A percentile compares a stretch with the other conserved stretches of the same genome.
Conservation (phyloP, 1,284 basidiomycete species). For the Leccinum fuscescens region DNA sequence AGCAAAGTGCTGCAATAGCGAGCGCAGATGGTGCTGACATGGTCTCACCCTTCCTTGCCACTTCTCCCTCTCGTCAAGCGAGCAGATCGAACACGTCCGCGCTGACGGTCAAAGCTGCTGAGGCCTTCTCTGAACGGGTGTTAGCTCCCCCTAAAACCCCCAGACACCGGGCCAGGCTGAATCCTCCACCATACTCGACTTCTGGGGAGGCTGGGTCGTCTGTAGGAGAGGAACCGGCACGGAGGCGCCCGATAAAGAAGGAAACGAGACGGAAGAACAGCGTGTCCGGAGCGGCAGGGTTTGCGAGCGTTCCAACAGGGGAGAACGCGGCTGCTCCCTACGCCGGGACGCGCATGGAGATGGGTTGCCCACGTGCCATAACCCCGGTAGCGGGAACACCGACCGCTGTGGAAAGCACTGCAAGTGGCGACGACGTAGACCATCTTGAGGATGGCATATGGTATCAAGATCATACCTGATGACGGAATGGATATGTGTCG, state of each 20-base stretch:
- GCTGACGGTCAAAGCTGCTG: constrained; percentile 1
- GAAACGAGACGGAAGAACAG: constrained; percentile 1
- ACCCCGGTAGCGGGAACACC: not conserved
- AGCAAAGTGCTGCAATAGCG: not conserved
- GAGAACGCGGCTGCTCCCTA: not conserved
- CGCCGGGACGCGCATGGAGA: not conserved
- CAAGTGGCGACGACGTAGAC: not conserved
- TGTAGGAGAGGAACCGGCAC: not conserved
- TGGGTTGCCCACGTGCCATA: not conserved
- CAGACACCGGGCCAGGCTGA: constrained; percentile 18
- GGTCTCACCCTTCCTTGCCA: constrained; percentile 26
- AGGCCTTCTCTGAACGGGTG: constrained; percentile 8
- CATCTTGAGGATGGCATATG: not conserved
- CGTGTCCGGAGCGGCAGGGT: constrained; percentile 7
- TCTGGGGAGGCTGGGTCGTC: not conserved
- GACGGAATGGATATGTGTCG: not conserved
- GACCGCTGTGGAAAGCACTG: not conserved
- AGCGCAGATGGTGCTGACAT: constrained; percentile 21
- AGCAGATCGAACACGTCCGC: not conserved
- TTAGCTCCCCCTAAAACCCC: not conserved
- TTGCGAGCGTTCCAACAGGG: constrained; percentile 5
- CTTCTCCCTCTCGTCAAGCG: constrained; percentile 3
- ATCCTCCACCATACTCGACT: constrained; percentile 26
- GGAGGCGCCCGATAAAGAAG: constrained; percentile 3
- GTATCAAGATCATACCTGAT: not conserved